These are phyloP conservation scores for Phyllachora maydis DNA, from an alignment of 2,329 filamentous ascomycete species.

Conservation along the genomic window DNA sequence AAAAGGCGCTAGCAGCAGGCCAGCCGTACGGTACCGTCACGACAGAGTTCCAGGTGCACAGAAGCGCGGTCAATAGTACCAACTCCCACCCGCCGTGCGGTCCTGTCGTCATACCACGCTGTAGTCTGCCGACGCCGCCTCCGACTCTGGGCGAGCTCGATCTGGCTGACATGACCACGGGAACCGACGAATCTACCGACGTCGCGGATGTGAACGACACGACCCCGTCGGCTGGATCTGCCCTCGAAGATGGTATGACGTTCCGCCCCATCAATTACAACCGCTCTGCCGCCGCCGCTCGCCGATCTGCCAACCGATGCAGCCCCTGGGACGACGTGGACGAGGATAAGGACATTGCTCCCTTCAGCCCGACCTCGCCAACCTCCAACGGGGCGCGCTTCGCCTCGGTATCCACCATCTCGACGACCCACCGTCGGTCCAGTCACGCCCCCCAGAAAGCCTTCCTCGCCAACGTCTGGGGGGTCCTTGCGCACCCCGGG, in stretches of 20 bases:
- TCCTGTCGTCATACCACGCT: too few relatives aligned
- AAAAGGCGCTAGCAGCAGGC: too few relatives aligned
- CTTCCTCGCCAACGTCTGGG: not conserved
- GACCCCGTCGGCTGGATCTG: too few relatives aligned
- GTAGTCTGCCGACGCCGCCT: slow-evolving; percentile 7
- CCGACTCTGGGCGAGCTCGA: slow-evolving; percentile 4
- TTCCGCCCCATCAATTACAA: too few relatives aligned
- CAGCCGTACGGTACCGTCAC: slow-evolving; percentile 29
- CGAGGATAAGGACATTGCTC: slow-evolving; percentile 1
- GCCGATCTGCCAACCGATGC: not conserved
- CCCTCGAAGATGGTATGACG: too few relatives aligned
- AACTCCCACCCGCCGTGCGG: too few relatives aligned
- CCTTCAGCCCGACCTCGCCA: slow-evolving; percentile 3
- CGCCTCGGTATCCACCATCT: slow-evolving; percentile 7
- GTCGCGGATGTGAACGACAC: too few relatives aligned
- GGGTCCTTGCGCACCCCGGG: slow-evolving; percentile 1
- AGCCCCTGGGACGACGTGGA: slow-evolving; percentile 2
- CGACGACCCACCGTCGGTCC: slow-evolving; percentile 5
- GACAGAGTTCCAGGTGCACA: slow-evolving; percentile 26
- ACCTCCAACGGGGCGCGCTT: slow-evolving; percentile 3
- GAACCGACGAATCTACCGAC: too few relatives aligned
- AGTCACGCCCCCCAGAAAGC: too few relatives aligned
- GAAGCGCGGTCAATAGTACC: too few relatives aligned
- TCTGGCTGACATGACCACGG: slow-evolving; percentile 2
- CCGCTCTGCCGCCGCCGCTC: too few relatives aligned